Base-by-base conservation (phyloP, 257 asterid species). In the Dorcoceras hygrometricum region DNA sequence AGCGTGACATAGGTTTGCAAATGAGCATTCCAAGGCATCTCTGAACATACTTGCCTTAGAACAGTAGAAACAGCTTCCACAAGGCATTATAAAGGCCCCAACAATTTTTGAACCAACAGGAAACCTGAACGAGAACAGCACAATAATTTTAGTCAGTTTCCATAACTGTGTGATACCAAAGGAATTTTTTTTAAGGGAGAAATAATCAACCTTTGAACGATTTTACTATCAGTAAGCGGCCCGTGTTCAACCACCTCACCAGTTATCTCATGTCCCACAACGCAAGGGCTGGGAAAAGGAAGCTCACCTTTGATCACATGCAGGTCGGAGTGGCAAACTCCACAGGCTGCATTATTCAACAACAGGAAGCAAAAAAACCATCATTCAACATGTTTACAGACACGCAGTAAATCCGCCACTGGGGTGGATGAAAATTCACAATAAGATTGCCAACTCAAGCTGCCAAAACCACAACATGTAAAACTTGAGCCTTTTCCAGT, bases 31-130 rank as follows among this genome's bases (percentile, higher is more conserved):
- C 34, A 68, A 73, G 65, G 32, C 59, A 68, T 51, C 58, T 60
- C 59, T 53, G 27, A 28, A 58, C 72, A 59, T 19, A 77, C 85
- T 79, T 69, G 78, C 98, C 98, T 83, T 90, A 20, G 96, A 84
- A 81, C 99, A 93, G 86, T 68, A 93, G 83, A 81, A 77, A 82
- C 99, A 93, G 86, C 79, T 85, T 70, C 99, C 99, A 56, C 99
- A 93, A 43, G 99, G 99, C 99, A 93, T 90, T 86, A 93, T 93
- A 66, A 93, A 93, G 70, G 99, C 99, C 69, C 99, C 99, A 70
- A 90, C 87, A 65, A 90, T 97, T 59, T 77, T 89, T 57, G 95
- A 83, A 70, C 99, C 99, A 51, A 93, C 59, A 5, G 96, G 97
- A 65, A 82, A 74, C 74, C 99, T 93, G 82, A 39, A 34, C 73